Evolutionary conservation across 129 eudicot species (phyloP), one percentile per base, ranked within the genome.

Genomic region (Flaveria robusta): DNA sequence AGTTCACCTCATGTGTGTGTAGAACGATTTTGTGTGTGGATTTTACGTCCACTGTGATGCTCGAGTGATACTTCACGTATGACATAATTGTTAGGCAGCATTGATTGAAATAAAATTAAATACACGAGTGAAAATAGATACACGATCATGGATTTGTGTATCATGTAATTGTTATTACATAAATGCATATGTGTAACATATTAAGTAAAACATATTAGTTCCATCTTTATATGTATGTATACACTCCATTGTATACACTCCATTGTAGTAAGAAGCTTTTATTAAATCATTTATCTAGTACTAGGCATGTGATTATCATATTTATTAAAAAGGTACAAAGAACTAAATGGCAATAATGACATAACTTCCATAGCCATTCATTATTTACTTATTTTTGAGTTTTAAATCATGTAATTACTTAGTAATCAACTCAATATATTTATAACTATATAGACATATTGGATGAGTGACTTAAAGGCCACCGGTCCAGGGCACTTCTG

Each of bases 401-500:
- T 59, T 59, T 42, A 22, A 41, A 63, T 22, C 27, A 59, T 58
- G 70, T 24, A 43, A 41, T n/a, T 16, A n/a, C n/a, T n/a, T n/a
- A 60, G 20, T 64, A 63, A 79, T 49, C 72, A 78, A 79, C 55
- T 73, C 62, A 80, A 52, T 13, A 34, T 45, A 52, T 58, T 49
- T n/a, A 72, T 60, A 67, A 39, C 22, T 26, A 65, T n/a, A 19
- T 62, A 10, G 31, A 49, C 11, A 22, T 47, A 79, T 63, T 59
- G 9, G 24, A 73, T 66, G 24, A 6, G 55, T 55, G 11, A 39
- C 51, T 63, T 66, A 90, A 14, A 87, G 85, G 26, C 88, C 87
- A 58, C 87, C 16, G 52, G 87, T 84, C 71, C 72, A 88, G 12
- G 96, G 91, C 51, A 90, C 88, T 13, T 55, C 72, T 14, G 93